Percentiles rank a stretch among this genome's conserved stretches.
Evolutionary conservation across 805 yeast genomes (phyloP).

Genomic region (Candida tallmaniae): DNA sequence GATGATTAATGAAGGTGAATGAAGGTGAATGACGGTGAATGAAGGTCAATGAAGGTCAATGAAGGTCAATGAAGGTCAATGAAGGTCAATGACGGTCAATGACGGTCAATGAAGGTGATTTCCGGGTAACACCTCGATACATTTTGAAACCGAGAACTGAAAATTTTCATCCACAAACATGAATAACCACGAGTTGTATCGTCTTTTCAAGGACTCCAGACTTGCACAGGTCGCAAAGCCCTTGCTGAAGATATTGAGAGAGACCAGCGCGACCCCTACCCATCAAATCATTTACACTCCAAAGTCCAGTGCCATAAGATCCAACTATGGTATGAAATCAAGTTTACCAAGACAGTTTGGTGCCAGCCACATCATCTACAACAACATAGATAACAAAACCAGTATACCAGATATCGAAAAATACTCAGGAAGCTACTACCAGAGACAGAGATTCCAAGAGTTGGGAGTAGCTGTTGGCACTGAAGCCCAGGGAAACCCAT

Average conservation of each 20-base stretch:
- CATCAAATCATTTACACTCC: slow-evolving; percentile 73
- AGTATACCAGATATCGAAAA: slow-evolving; percentile 71
- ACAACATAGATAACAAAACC: slow-evolving; percentile 63
- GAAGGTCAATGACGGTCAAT: too few relatives aligned
- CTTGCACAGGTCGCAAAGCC: slow-evolving; percentile 44
- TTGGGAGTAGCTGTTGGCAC: slow-evolving; percentile 48
- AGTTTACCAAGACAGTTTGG: slow-evolving; percentile 61
- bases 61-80: too few relatives aligned
- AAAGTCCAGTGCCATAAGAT: slow-evolving; percentile 55
- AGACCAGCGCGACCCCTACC: slow-evolving; percentile 44
- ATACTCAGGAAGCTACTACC: slow-evolving; percentile 54
- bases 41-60: too few relatives aligned
- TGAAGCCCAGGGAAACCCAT: slow-evolving; percentile 33
- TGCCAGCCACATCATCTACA: slow-evolving; percentile 54
- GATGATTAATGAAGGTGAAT: too few relatives aligned
- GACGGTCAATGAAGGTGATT: neutral
- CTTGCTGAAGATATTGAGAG: slow-evolving; percentile 27
- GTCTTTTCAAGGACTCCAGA: slow-evolving; percentile 36
- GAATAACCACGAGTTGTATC: slow-evolving; percentile 29
- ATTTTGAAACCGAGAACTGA: neutral
- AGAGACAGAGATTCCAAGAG: slow-evolving; percentile 64
- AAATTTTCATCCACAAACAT: slow-evolving; percentile 7
- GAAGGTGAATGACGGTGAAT: too few relatives aligned
- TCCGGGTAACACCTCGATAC: neutral
- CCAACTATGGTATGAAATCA: slow-evolving; percentile 74